Percentiles rank a stretch among this genome's conserved stretches.
Conservation (phyloP, 2,329 filamentous ascomycete genomes). For the Apiospora pterosperma region DNA sequence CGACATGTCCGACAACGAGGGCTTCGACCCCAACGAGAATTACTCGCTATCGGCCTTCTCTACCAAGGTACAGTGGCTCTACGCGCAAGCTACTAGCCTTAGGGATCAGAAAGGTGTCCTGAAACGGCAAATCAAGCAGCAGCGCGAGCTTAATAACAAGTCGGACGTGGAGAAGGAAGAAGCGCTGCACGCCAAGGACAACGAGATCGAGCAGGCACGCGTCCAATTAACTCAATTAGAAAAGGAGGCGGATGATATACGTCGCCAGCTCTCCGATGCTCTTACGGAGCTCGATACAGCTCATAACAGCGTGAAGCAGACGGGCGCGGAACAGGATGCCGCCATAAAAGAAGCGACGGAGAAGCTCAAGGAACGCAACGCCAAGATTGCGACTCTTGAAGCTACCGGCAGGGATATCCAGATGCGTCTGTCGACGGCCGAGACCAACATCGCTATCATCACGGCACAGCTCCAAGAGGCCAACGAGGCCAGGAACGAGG, state of each 20-base stretch:
- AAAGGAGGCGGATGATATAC: slow-evolving; percentile 33
- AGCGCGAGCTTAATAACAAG: slow-evolving; percentile 87
- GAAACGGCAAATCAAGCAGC: slow-evolving; percentile 90
- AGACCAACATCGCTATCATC: slow-evolving; percentile 35
- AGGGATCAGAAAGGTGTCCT: slow-evolving; percentile 88
- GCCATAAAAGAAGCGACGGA: slow-evolving; percentile 33
- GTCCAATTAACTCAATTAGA: slow-evolving; percentile 24
- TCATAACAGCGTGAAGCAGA: slow-evolving; percentile 29
- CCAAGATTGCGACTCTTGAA: slow-evolving; percentile 41
- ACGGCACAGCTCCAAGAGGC: slow-evolving; percentile 32
- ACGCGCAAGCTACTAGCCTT: slow-evolving; percentile 70
- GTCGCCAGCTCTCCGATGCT: slow-evolving; percentile 46
- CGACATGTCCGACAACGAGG: slow-evolving; percentile 60
- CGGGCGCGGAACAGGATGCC: slow-evolving; percentile 29
- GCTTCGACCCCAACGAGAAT: slow-evolving; percentile 51
- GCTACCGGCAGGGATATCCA: slow-evolving; percentile 36
- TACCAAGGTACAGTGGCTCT: slow-evolving; percentile 74
- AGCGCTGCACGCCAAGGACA: slow-evolving; percentile 56
- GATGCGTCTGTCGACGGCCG: slow-evolving; percentile 31
- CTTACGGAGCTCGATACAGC: slow-evolving; percentile 44
- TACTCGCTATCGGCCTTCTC: slow-evolving; percentile 77
- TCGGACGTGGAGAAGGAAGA: slow-evolving; percentile 70
- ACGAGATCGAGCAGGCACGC: slow-evolving; percentile 48
- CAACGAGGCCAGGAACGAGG: slow-evolving; percentile 24
- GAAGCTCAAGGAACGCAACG: slow-evolving; percentile 40